Conservation (phyloP, 257 asterid species). For the Henckelia pumila region DNA sequence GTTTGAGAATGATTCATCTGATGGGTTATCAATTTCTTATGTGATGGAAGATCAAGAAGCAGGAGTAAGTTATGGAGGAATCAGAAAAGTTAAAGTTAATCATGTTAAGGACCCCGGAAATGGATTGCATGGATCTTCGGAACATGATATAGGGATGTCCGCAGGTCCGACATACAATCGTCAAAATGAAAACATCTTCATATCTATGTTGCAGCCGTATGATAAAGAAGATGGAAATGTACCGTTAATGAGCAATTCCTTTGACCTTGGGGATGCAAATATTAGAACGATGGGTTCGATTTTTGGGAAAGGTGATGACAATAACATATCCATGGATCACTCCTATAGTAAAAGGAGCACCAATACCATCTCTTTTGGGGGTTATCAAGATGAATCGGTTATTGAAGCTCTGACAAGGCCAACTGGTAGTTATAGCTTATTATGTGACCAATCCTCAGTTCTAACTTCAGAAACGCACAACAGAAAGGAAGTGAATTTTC, state of each 20-base stretch:
- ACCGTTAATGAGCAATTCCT: constrained; percentile 23
- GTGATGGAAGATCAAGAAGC: constrained; percentile 35
- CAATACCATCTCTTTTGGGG: constrained; percentile 32
- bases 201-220: constrained; percentile 36
- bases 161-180: constrained; percentile 31
- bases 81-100: constrained; percentile 39
- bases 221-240: constrained; percentile 36
- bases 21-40: constrained; percentile 46
- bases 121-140: constrained; percentile 27
- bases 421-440: constrained; percentile 34
- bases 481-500: constrained; percentile 26
- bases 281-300: constrained; percentile 27
- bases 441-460: constrained; percentile 38
- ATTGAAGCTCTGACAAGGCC: constrained; percentile 40
- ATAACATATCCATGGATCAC: constrained; percentile 25
- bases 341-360: constrained; percentile 32
- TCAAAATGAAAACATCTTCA: constrained; percentile 32
- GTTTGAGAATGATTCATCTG: constrained; percentile 33
- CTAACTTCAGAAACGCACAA: constrained; percentile 29
- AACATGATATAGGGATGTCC: constrained; percentile 29
- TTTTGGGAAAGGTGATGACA: constrained; percentile 28
- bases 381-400: constrained; percentile 39
- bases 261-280: constrained; percentile 24
- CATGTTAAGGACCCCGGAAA: constrained; percentile 39
- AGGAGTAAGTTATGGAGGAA: constrained; percentile 35